Evolutionary conservation across 768 basidiomycete genomes (phyloP).

Genomic region (Suillus subalutaceus): DNA sequence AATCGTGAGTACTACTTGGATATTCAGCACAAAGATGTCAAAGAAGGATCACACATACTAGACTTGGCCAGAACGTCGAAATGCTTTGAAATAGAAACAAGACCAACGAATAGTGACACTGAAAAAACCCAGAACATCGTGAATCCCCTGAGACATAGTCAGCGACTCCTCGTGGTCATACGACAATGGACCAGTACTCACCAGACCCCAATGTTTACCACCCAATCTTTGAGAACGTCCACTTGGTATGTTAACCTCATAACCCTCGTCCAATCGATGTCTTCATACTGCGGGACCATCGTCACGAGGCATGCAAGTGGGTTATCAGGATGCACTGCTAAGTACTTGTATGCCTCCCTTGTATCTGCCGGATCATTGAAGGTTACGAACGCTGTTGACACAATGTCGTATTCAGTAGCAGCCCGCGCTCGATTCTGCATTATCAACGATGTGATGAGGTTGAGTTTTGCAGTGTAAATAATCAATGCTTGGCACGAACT

Average conservation of each 20-base stretch:
- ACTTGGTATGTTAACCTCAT: conserved; percentile 71
- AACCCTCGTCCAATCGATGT: conserved; percentile 77
- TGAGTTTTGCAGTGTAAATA: conserved; percentile 78
- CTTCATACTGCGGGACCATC: conserved; percentile 75
- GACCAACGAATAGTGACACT: conserved; percentile 70
- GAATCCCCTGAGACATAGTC: conserved; percentile 51
- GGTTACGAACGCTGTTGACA: conserved; percentile 82
- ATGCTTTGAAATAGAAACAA: conserved; percentile 77
- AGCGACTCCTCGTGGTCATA: not conserved
- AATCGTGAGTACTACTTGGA: conserved; percentile 62
- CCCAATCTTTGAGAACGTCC: conserved; percentile 82
- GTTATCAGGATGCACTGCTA: conserved; percentile 78
- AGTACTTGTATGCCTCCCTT: conserved; percentile 66
- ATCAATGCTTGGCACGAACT: conserved; percentile 77
- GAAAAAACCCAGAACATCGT: conserved; percentile 78
- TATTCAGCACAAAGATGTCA: not conserved
- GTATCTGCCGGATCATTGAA: conserved; percentile 73
- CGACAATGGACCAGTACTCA: conserved; percentile 28
- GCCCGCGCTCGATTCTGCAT: conserved; percentile 69
- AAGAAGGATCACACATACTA: conserved; percentile 47
- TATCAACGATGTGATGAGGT: conserved; percentile 67
- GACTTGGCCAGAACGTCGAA: conserved; percentile 63
- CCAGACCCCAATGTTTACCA: conserved; percentile 76
- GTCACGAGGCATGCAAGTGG: conserved; percentile 68
- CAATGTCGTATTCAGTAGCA: conserved; percentile 58